Evolutionary conservation across 495 filamentous ascomycete genomes (phyloP).

Genomic region (Lophiostoma macrostomum): DNA sequence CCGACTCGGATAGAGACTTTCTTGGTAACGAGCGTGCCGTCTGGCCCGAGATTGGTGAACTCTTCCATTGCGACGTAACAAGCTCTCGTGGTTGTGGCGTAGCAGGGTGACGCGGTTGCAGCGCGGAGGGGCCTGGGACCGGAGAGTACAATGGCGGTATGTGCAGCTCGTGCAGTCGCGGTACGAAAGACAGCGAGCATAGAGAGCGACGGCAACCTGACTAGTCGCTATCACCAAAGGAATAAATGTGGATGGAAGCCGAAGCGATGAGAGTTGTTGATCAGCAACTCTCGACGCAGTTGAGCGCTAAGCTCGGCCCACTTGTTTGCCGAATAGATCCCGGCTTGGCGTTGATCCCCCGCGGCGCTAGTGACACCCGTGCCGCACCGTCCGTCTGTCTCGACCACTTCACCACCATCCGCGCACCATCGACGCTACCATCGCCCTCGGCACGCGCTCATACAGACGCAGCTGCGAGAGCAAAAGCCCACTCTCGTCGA

Average conservation of each 20-base stretch:
- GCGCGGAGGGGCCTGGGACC: neutral
- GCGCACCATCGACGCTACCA: no score
- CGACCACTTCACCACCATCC: no score
- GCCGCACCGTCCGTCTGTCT: no score
- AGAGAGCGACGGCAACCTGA: neutral
- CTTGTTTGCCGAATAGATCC: neutral
- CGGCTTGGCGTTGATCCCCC: neutral
- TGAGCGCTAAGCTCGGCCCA: neutral
- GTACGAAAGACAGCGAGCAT: neutral
- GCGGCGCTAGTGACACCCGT: no score
- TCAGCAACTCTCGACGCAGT: neutral
- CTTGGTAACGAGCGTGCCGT: conserved; percentile 9
- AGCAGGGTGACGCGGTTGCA: conserved; percentile 6
- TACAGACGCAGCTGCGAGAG: no score
- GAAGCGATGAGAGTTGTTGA: neutral
- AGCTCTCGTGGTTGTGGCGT: conserved; percentile 13
- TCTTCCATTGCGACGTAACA: conserved; percentile 16
- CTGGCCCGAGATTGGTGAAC: conserved; percentile 12
- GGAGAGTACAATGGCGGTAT: conserved; percentile 3
- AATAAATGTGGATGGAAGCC: neutral
- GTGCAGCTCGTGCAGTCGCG: neutral
- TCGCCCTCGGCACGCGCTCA: no score
- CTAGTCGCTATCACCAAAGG: neutral
- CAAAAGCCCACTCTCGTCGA: no score
- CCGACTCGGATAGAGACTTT: conserved; percentile 17